Percentiles rank a stretch among this genome's conserved stretches.
Conservation (phyloP, 495 filamentous ascomycete genomes). For the Viridothelium virens region DNA sequence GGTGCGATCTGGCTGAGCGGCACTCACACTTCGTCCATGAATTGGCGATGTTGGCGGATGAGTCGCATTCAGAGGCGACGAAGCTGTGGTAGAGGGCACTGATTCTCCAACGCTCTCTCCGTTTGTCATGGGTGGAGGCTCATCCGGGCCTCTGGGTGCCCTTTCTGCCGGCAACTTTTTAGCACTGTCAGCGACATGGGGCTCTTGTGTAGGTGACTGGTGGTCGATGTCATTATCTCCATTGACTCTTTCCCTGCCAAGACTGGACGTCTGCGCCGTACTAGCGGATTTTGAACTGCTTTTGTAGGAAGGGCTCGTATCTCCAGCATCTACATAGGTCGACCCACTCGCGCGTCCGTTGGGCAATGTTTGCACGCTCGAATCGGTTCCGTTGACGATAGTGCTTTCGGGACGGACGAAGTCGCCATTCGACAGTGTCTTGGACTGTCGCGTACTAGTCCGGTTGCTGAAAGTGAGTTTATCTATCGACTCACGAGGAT, state of each 20-base stretch:
- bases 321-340: conserved; percentile 33
- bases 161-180: conserved; percentile 18
- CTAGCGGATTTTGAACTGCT: conserved; percentile 4
- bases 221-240: background rate
- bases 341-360: conserved; percentile 44
- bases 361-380: conserved; percentile 35
- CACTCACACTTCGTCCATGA: conserved; percentile 5
- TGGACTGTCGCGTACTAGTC: conserved; percentile 14
- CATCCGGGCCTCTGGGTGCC: conserved; percentile 19
- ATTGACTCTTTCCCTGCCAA: conserved; percentile 3
- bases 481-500: conserved; percentile 29
- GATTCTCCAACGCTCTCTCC: conserved; percentile 2
- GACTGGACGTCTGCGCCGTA: conserved; percentile 3
- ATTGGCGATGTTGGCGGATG: conserved; percentile 18
- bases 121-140: conserved; percentile 1
- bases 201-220: background rate
- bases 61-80: conserved; percentile 7
- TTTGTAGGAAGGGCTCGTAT: conserved; percentile 18
- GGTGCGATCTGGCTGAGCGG: background rate
- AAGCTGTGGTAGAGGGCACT: conserved; percentile 3
- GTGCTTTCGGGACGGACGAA: conserved; percentile 9
- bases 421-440: conserved; percentile 21
- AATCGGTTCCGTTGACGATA: conserved; percentile 17
- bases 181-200: conserved; percentile 10
- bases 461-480: conserved; percentile 27